Evolutionary conservation across 2,329 filamentous ascomycete genomes (phyloP), one percentile per base, ranked within the genome.

Genomic region (Colletotrichum orchidophilum): DNA sequence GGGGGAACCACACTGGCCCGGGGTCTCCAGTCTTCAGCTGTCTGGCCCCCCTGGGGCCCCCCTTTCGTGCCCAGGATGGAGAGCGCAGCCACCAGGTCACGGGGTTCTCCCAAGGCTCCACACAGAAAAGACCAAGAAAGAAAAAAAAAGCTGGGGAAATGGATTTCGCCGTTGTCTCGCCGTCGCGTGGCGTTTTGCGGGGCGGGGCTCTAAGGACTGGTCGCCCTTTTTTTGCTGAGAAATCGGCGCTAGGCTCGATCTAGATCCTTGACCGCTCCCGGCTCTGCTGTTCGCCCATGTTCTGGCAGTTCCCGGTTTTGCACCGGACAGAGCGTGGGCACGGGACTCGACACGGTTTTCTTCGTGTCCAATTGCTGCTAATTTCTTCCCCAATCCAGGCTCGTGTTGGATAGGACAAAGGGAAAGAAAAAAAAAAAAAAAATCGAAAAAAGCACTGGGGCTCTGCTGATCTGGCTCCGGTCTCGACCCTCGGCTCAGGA

Each of bases 111-210:
- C 59, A 52, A 46, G 61, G 52, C 39, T n/a, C n/a, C 42, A n/a
- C 5, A 26, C 35, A 61, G 12, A 59, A 42, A 12, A 46, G 46
- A 24, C 33, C 18, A 46, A 21, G 8, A 9, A 39, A 29, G 39
- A 33, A 29, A 55, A 49, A 54, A 55, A 66, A 70, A 66, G 60
- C 65, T 57, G 61, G 63, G 66, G 66, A 69, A 71, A 42, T 46
- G 39, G 18, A 66, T 71, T 73, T 66, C 46, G 63, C 72, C 72
- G 72, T 72, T 74, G 72, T 74, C 70, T 73, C 72, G 72, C 72
- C 72, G 72, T 74, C 70, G 72, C 72, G 70, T 74, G 72, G 72
- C 66, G 72, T 73, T 67, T 71, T 73, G 70, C 70, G 72, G 72
- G 72, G 66, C 58, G 54, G 50, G 46, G 57, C 58, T 49, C 29